Evolutionary conservation across 2,329 filamentous ascomycete genomes (phyloP), one percentile per base, ranked within the genome.

Genomic region (Anisogramma anomala): DNA sequence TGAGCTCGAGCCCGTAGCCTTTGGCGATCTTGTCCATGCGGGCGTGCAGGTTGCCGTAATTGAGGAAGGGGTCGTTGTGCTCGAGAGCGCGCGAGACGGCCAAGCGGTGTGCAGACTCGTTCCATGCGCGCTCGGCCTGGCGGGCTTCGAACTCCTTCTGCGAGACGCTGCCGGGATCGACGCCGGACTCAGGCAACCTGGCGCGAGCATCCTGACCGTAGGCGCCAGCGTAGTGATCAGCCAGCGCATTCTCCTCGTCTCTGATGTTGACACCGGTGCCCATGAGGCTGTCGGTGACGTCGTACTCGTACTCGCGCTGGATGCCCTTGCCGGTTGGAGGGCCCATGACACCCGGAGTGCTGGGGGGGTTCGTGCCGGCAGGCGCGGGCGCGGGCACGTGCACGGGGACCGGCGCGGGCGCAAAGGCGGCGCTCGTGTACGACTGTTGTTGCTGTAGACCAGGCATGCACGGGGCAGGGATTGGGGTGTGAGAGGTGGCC

Each of bases 251-350:
- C 55, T 93, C 85, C 59, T 94, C 88, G 49, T 86, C 86, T 44
- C 82, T 79, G 34, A 94, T 63, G 64, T 94, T 84, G 48, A 95
- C 86, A 36, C 86, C 87, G 13, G 86, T 89, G 14, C 83, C 84
- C 14, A 81, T 80, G 41, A 94, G 63, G 37, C 87, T 83, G 62
- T 95, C 88, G 49, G 82, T 84, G 33, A 88, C 72, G 53, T 94
- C 85, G 52, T 88, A 77, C 43, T 74, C 66, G 42, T 69, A 68
- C 41, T 72, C 70, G 49, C 78, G 85, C 10, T 72, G 69, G 32
- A 77, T 72, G 49, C 69, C 68, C n/a, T n/a, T n/a, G 43, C 82
- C 81, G 14, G 68, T 67, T 52, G 72, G 77, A 46, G 65, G 75
- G 0, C 70, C 72, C 73, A 75, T 79, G 33, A 57, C 52, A 42